phyloP scores from a whole-genome alignment of 306 rosid genomes.

The Inga laurina region DNA sequence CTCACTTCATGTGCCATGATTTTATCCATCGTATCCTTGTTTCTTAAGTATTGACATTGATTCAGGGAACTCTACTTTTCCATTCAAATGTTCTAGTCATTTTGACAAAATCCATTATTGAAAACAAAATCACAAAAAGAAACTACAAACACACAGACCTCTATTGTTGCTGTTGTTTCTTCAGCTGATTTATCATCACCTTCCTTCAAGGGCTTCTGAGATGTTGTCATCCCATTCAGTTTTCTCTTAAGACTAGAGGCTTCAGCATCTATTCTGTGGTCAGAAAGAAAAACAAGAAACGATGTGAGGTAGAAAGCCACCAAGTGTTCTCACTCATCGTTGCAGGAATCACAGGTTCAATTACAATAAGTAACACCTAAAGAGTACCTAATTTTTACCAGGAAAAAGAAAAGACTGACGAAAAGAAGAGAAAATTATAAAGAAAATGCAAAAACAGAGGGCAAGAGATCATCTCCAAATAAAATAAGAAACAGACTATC shows the following conservation, averaged over 20 bases:
- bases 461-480: neutral
- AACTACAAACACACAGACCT: constrained; percentile 51
- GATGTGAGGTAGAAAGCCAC: constrained; percentile 18
- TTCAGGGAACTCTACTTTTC: neutral
- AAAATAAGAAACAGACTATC: neutral
- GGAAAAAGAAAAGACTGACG: neutral
- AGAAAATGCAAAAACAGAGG: neutral
- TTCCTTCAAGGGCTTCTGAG: constrained; percentile 49
- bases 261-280: constrained; percentile 81
- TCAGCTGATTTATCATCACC: constrained; percentile 49
- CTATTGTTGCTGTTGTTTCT: constrained; percentile 70
- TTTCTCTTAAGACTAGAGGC: constrained; percentile 67
- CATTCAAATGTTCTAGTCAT: constrained; percentile 12
- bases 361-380: neutral
- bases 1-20: neutral
- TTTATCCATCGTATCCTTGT: neutral
- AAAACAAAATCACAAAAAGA: neutral
- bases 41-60: neutral
- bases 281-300: constrained; percentile 37
- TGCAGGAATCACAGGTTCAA: neutral
- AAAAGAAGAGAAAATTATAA: neutral
- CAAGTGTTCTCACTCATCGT: neutral
- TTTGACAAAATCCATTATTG: constrained; percentile 15
- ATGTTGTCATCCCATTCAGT: constrained; percentile 56
- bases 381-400: neutral